Evolutionary conservation across 345 rosid species (phyloP).

Genomic region (Bruguiera sexangula): DNA sequence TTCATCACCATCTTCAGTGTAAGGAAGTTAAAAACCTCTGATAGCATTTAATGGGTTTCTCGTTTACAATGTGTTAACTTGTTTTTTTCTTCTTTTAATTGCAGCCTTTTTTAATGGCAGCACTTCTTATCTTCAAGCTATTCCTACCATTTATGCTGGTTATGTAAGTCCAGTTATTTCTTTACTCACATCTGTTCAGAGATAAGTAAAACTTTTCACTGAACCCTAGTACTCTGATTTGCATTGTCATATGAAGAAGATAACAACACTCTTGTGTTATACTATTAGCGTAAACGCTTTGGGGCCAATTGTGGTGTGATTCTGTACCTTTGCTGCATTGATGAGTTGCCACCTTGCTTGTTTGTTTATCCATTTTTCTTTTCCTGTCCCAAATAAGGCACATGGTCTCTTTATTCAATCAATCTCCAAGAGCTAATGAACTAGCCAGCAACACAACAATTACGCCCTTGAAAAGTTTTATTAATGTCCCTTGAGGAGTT

Average conservation of each 20-base stretch:
- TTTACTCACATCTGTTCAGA: neutral
- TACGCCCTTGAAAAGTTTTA: neutral
- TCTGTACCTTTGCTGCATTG: neutral
- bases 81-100: slow-evolving; percentile 16
- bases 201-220: neutral
- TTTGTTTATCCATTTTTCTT: no score
- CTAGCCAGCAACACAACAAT: neutral
- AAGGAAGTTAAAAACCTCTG: slow-evolving; percentile 34
- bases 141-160: slow-evolving; percentile 96
- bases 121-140: slow-evolving; percentile 88
- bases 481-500: neutral
- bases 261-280: neutral
- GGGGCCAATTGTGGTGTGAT: no score
- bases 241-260: slow-evolving; percentile 2
- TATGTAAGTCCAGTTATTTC: slow-evolving; percentile 56
- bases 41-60: slow-evolving; percentile 7
- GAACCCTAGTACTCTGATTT: neutral
- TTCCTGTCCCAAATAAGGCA: no score
- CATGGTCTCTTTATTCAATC: neutral
- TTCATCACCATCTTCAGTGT: slow-evolving; percentile 94
- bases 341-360: neutral
- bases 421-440: neutral
- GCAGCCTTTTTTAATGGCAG: slow-evolving; percentile 98
- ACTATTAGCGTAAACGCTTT: neutral
- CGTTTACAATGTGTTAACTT: slow-evolving; percentile 11